phyloP scores from a whole-genome alignment of 2,329 filamentous ascomycete species.

The Aspergillus novofumigatus region DNA sequence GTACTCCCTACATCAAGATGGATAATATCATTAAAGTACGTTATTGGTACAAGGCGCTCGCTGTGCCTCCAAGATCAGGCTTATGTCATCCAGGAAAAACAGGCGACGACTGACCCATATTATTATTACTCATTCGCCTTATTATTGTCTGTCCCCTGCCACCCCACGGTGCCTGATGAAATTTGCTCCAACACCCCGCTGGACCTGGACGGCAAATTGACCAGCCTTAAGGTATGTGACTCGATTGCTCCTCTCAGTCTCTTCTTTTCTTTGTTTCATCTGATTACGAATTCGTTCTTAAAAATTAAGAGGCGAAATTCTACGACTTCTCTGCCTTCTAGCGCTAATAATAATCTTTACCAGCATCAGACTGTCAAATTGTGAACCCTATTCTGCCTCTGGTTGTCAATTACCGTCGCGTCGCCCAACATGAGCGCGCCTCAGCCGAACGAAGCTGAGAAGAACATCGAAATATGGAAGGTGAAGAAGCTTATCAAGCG shows the following conservation, averaged over 20 bases:
- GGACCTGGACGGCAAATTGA: slow-evolving; percentile 23
- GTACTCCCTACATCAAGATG: no score
- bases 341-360: slow-evolving; percentile 3
- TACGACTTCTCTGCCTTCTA: background rate
- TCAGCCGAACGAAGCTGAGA: slow-evolving; percentile 85
- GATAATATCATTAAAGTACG: no score
- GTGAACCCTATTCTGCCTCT: slow-evolving; percentile 16
- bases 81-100: slow-evolving; percentile 28
- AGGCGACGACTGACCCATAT: slow-evolving; percentile 15
- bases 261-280: background rate
- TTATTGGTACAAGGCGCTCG: background rate
- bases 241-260: background rate
- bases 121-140: background rate
- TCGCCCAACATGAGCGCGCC: slow-evolving; percentile 75
- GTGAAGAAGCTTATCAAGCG: slow-evolving; percentile 99
- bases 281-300: background rate
- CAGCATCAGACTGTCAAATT: slow-evolving; percentile 16
- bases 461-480: slow-evolving; percentile 88
- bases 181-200: slow-evolving; percentile 30
- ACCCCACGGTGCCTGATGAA: slow-evolving; percentile 36
- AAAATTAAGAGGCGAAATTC: background rate
- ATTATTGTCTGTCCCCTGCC: slow-evolving; percentile 11
- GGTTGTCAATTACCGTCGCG: slow-evolving; percentile 23
- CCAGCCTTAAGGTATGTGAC: slow-evolving; percentile 21
- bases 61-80: slow-evolving; percentile 6